A percentile compares a stretch with the other conserved stretches of the same genome.
These are phyloP conservation scores for Solanum commersonii DNA, from an alignment of 257 asterid genomes.

Conservation along the genomic window DNA sequence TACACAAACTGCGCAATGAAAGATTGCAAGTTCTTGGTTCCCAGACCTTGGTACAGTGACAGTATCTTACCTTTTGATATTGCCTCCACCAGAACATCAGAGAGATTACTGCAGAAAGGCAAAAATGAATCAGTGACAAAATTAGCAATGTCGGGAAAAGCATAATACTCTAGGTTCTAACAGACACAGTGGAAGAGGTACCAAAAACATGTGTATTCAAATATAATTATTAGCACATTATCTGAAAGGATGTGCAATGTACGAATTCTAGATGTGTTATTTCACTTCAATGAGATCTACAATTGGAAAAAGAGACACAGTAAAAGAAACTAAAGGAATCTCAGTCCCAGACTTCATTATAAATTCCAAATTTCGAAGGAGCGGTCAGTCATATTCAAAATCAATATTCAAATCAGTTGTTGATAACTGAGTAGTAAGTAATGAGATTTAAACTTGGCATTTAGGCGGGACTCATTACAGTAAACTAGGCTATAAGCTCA, in stretches of 20 bases:
- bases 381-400: not conserved
- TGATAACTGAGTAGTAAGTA: not conserved
- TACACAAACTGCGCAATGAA: conserved; percentile 34
- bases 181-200: not conserved
- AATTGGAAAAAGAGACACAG: not conserved
- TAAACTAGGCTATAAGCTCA: not conserved
- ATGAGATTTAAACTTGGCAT: not conserved
- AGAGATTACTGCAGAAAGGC: conserved; percentile 22
- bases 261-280: not conserved
- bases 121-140: not conserved
- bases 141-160: not conserved
- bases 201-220: not conserved
- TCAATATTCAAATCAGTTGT: not conserved
- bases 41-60: conserved; percentile 40
- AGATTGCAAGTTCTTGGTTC: conserved; percentile 35
- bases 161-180: not conserved
- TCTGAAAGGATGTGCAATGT: not conserved
- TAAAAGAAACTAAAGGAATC: not conserved
- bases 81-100: conserved; percentile 35
- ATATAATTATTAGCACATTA: not conserved
- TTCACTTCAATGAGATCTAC: not conserved
- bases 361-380: not conserved
- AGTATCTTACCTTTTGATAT: conserved; percentile 21
- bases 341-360: not conserved
- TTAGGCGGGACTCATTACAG: not conserved